Percentiles rank a stretch among this genome's conserved stretches.
Evolutionary conservation across 2,329 filamentous ascomycete species (phyloP).

Genomic region (Ceratocystis harringtonii): DNA sequence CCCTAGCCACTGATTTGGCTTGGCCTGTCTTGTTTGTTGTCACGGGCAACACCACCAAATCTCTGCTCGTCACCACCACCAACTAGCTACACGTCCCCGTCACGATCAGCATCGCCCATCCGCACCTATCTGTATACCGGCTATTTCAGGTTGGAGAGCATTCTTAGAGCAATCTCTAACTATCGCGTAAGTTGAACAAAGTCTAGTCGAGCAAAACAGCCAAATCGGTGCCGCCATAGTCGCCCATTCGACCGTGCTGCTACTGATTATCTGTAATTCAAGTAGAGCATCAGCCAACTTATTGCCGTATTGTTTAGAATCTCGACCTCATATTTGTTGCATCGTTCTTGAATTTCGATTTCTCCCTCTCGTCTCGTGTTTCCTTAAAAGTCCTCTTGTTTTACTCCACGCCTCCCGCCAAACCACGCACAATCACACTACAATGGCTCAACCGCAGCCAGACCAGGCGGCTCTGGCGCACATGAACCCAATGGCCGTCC

Average conservation of each 20-base stretch:
- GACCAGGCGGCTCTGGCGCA: constrained; percentile 12
- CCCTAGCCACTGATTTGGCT: not conserved
- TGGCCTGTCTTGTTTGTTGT: constrained; percentile 4
- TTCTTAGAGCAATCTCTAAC: too few species aligned
- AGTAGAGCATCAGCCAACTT: too few species aligned
- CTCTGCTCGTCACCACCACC: not conserved
- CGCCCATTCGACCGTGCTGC: too few species aligned
- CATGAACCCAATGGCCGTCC: constrained; percentile 11
- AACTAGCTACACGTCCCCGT: not conserved
- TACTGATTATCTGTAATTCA: too few species aligned
- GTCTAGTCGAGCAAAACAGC: too few species aligned
- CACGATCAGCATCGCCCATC: not conserved
- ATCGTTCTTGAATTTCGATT: not conserved
- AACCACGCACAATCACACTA: not conserved
- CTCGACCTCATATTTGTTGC: too few species aligned
- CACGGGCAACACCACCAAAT: not conserved
- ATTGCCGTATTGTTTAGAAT: too few species aligned
- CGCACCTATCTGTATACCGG: not conserved
- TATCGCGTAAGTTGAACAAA: not conserved
- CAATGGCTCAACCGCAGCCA: constrained; percentile 15
- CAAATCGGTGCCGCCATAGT: not conserved
- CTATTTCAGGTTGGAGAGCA: too few species aligned
- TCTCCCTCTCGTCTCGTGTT: not conserved
- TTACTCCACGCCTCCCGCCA: not conserved
- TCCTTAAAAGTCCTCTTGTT: not conserved